These are phyloP conservation scores for Colletotrichum lindemuthianum DNA, from an alignment of 2,329 filamentous ascomycete genomes.

Conservation along the genomic window DNA sequence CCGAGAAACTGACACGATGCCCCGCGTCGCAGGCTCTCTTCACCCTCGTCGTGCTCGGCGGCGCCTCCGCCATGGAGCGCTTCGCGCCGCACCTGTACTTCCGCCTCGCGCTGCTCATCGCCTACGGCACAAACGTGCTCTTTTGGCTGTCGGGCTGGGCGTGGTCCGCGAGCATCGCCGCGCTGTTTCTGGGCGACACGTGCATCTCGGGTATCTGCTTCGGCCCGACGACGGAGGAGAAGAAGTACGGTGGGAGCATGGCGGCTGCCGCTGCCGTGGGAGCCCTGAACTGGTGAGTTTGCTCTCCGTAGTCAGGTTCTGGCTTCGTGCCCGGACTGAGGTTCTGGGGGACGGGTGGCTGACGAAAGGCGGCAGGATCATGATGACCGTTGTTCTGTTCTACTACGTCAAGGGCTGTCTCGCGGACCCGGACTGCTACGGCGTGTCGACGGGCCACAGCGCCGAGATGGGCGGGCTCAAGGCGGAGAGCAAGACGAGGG, in stretches of 20 bases:
- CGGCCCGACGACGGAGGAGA: constrained; percentile 34
- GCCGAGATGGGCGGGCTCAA: constrained; percentile 45
- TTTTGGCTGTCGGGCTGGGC: constrained; percentile 57
- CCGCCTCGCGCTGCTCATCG: constrained; percentile 49
- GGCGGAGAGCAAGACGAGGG: constrained; percentile 29
- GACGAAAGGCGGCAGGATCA: constrained; percentile 43
- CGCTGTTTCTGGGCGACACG: constrained; percentile 38
- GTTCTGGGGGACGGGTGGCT: not conserved
- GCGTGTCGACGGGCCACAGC: constrained; percentile 23
- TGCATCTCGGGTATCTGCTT: constrained; percentile 39
- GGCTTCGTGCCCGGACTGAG: not conserved
- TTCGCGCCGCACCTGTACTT: constrained; percentile 50
- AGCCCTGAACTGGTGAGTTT: constrained; percentile 50
- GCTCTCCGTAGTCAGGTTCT: not conserved
- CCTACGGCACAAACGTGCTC: constrained; percentile 49
- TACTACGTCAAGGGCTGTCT: constrained; percentile 51
- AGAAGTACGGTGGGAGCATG: constrained; percentile 44
- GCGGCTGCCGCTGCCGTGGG: constrained; percentile 54
- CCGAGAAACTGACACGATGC: constrained; percentile 25
- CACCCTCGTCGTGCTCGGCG: constrained; percentile 53
- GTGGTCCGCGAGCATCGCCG: constrained; percentile 52
- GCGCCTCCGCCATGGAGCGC: constrained; percentile 48
- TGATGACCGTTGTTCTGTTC: constrained; percentile 50
- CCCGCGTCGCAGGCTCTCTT: constrained; percentile 47
- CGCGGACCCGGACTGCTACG: constrained; percentile 35